Conservation (phyloP, 306 rosid genomes). For the Prunus padus region DNA sequence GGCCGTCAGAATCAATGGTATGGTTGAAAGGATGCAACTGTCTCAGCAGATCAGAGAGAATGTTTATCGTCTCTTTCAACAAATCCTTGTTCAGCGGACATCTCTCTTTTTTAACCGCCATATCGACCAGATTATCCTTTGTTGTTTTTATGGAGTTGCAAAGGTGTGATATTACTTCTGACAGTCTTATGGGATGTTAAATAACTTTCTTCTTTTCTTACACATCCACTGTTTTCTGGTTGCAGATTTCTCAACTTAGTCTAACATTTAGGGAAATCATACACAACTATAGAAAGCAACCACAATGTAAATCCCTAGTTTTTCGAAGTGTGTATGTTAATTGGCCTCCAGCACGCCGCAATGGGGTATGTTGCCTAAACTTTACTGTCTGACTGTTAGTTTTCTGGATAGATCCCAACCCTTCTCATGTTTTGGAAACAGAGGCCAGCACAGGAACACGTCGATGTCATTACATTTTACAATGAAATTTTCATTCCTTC, state of each 20-base stretch:
- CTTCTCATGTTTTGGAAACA: conserved; percentile 43
- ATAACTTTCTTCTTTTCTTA: conserved; percentile 18
- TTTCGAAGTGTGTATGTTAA: conserved; percentile 89
- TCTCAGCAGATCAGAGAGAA: conserved; percentile 89
- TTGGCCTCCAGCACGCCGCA: conserved; percentile 71
- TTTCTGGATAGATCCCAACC: conserved; percentile 26
- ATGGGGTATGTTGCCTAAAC: conserved; percentile 54
- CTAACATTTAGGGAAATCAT: conserved; percentile 88
- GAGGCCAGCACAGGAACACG: conserved; percentile 81
- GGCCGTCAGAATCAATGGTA: conserved; percentile 94
- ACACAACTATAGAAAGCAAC: conserved; percentile 88
- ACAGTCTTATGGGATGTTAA: conserved; percentile 9
- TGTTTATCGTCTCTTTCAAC: conserved; percentile 89
- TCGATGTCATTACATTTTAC: conserved; percentile 87
- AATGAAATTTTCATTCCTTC: conserved; percentile 84
- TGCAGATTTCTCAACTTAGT: conserved; percentile 89
- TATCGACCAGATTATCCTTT: conserved; percentile 90
- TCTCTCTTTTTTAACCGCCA: conserved; percentile 88
- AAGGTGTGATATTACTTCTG: conserved; percentile 54
- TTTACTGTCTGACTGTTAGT: conserved; percentile 4
- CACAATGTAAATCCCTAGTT: conserved; percentile 88
- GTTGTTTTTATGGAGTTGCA: conserved; percentile 94
- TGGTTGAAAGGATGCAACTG: conserved; percentile 92
- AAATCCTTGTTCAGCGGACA: conserved; percentile 73
- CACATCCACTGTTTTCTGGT: conserved; percentile 23